Conservation (phyloP, 352 stramenopile genomes). For the Phytopythium montanum region DNA sequence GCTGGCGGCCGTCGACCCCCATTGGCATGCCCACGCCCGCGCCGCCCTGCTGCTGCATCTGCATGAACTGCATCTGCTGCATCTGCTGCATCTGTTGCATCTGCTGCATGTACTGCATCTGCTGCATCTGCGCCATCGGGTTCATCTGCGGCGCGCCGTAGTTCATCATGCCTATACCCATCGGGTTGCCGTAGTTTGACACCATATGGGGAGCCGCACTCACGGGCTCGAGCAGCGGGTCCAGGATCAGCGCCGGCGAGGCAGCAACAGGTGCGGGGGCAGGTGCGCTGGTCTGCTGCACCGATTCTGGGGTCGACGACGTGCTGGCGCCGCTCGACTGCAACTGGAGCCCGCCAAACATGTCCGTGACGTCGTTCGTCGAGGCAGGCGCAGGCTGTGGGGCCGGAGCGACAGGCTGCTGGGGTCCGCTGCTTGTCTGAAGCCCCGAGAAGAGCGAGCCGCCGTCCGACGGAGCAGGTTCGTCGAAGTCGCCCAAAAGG, state of each 20-base stretch:
- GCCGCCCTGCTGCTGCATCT: slow-evolving; percentile 53
- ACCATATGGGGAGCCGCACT: slow-evolving; percentile 34
- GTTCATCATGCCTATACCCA: slow-evolving; percentile 67
- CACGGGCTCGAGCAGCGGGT: slow-evolving; percentile 69
- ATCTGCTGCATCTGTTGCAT: slow-evolving; percentile 73
- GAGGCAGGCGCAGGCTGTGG: slow-evolving; percentile 16
- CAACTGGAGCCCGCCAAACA: slow-evolving; percentile 76
- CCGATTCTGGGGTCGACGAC: slow-evolving; percentile 12
- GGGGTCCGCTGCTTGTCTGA: slow-evolving; percentile 32
- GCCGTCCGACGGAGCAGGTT: slow-evolving; percentile 26
- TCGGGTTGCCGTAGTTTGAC: slow-evolving; percentile 28
- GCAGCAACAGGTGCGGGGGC: slow-evolving; percentile 17
- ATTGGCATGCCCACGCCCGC: slow-evolving; percentile 31
- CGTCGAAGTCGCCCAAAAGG: slow-evolving; percentile 67
- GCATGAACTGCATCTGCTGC: slow-evolving; percentile 70
- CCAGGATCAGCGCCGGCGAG: slow-evolving; percentile 52
- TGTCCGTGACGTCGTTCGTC: slow-evolving; percentile 46
- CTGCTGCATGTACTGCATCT: slow-evolving; percentile 70
- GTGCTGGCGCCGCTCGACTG: slow-evolving; percentile 38
- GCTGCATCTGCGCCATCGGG: slow-evolving; percentile 37
- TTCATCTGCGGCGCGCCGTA: slow-evolving; percentile 45
- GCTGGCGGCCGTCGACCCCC: slow-evolving; percentile 14
- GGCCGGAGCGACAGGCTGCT: slow-evolving; percentile 20
- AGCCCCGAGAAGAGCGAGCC: slow-evolving; percentile 60
- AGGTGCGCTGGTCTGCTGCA: slow-evolving; percentile 16